phyloP scores from a whole-genome alignment of 331 rosid genomes.

The Pyracantha coccinea region DNA sequence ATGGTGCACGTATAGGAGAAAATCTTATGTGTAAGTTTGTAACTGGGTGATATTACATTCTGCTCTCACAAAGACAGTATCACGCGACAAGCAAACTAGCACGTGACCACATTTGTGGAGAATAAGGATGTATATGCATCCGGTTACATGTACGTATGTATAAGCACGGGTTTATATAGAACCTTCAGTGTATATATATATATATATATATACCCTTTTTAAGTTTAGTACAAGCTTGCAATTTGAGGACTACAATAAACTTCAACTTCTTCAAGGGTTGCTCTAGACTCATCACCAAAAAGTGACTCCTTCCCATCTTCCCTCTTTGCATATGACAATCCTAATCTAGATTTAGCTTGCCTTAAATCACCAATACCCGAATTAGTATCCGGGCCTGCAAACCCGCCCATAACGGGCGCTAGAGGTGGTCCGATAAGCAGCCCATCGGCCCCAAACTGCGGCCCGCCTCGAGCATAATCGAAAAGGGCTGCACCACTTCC shows the following conservation, averaged over 20 bases:
- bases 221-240: conserved; percentile 70
- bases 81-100: too few relatives aligned
- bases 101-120: not conserved
- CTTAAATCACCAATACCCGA: conserved; percentile 62
- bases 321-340: conserved; percentile 83
- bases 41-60: not conserved
- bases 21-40: not conserved
- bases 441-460: conserved; percentile 85
- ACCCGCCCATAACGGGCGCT: conserved; percentile 22
- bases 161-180: not conserved
- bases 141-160: not conserved
- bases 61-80: not conserved
- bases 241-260: conserved; percentile 84
- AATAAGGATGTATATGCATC: not conserved
- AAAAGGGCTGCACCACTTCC: conserved; percentile 93
- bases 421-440: conserved; percentile 83
- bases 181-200: not conserved
- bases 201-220: not conserved
- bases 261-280: conserved; percentile 63
- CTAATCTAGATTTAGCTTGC: conserved; percentile 82
- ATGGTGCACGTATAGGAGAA: not conserved
- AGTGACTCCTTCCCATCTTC: conserved; percentile 73
- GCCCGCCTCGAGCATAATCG: conserved; percentile 75
- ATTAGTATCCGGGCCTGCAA: conserved; percentile 80
- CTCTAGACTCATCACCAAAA: conserved; percentile 74